Percentiles rank a stretch among this genome's conserved stretches.
Evolutionary conservation across 2,329 filamentous ascomycete species (phyloP).

Genomic region (Plenodomus biglobosus): DNA sequence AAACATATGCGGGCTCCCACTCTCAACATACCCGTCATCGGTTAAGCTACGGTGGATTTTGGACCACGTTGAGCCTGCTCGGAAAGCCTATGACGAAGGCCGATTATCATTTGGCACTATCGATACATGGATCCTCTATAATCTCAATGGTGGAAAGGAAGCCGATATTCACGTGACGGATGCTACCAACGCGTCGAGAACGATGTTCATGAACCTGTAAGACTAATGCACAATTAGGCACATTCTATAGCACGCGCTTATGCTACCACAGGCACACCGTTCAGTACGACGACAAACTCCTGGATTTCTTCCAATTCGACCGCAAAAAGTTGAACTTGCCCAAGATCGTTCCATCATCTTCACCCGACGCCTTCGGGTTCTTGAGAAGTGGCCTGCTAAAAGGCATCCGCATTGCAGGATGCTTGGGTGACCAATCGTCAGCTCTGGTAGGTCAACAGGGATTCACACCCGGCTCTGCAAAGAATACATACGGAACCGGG

Average conservation of each 20-base stretch:
- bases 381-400: constrained; percentile 66
- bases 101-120: constrained; percentile 82
- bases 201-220: constrained; percentile 87
- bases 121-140: constrained; percentile 85
- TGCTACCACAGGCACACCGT: constrained; percentile 57
- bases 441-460: constrained; percentile 84
- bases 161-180: constrained; percentile 78
- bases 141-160: constrained; percentile 72
- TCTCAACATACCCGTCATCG: constrained; percentile 86
- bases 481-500: constrained; percentile 90
- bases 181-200: constrained; percentile 82
- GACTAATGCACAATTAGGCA: constrained; percentile 2
- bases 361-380: constrained; percentile 69
- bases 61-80: constrained; percentile 68
- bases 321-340: constrained; percentile 71
- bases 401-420: constrained; percentile 76
- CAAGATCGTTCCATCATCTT: constrained; percentile 80
- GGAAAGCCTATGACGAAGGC: constrained; percentile 73
- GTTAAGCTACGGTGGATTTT: constrained; percentile 85
- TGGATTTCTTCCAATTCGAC: constrained; percentile 79
- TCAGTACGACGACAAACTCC: constrained; percentile 74
- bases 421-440: constrained; percentile 82
- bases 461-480: constrained; percentile 78
- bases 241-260: constrained; percentile 1
- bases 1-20: constrained; percentile 74